phyloP scores from a whole-genome alignment of 2,329 filamentous ascomycete genomes.

The Hortaea werneckii region DNA sequence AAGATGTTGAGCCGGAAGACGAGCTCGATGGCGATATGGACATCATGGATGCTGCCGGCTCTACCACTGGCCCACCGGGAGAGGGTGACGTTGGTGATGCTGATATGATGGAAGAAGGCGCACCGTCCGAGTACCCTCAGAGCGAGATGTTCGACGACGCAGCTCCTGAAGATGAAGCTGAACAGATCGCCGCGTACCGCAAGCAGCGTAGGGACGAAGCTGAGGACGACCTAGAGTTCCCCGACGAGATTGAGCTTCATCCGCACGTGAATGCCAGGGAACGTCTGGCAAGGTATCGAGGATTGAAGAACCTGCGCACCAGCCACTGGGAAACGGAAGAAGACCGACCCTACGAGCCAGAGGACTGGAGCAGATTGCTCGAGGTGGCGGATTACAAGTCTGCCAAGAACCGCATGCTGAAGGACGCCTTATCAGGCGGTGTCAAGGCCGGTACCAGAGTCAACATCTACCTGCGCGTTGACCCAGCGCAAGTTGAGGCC shows the following conservation, averaged over 20 bases:
- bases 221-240: constrained; percentile 87
- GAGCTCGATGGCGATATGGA: constrained; percentile 44
- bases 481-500: constrained; percentile 31
- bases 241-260: constrained; percentile 90
- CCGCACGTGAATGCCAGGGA: constrained; percentile 80
- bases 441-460: constrained; percentile 77
- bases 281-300: constrained; percentile 74
- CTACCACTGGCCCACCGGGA: constrained; percentile 51
- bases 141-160: constrained; percentile 83
- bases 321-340: constrained; percentile 84
- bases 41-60: constrained; percentile 34
- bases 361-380: constrained; percentile 78
- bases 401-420: constrained; percentile 62
- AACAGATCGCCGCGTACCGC: constrained; percentile 73
- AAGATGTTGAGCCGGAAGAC: constrained; percentile 50
- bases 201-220: constrained; percentile 68
- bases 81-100: constrained; percentile 54
- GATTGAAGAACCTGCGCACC: constrained; percentile 80
- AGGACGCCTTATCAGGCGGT: constrained; percentile 82
- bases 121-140: constrained; percentile 78
- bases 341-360: constrained; percentile 76
- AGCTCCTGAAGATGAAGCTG: constrained; percentile 71
- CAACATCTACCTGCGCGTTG: constrained; percentile 58
- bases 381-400: constrained; percentile 85
- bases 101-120: constrained; percentile 50